Evolutionary conservation across 306 rosid genomes (phyloP).

Genomic region (Spatholobus suberectus): DNA sequence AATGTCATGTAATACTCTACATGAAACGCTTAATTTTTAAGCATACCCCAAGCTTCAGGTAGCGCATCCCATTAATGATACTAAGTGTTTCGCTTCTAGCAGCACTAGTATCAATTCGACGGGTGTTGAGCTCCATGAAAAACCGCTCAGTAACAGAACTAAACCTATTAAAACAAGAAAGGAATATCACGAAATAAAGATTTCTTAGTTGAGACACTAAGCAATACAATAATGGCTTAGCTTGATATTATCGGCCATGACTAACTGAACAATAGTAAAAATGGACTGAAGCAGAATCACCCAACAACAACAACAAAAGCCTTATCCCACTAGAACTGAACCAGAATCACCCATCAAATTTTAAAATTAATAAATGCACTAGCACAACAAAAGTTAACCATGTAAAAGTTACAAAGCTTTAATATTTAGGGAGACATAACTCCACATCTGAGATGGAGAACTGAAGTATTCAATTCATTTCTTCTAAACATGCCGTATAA

Average conservation of each 20-base stretch:
- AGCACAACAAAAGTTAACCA: conserved; percentile 24
- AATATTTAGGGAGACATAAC: conserved; percentile 31
- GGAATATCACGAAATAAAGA: conserved; percentile 31
- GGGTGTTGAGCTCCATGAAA: conserved; percentile 97
- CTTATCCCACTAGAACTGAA: not conserved
- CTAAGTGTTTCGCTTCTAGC: conserved; percentile 98
- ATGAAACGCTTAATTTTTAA: conserved; percentile 30
- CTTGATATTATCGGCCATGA: conserved; percentile 20
- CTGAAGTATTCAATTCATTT: conserved; percentile 22
- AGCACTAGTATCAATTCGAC: conserved; percentile 85
- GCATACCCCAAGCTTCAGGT: conserved; percentile 97
- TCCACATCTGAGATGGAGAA: conserved; percentile 33
- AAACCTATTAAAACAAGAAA: conserved; percentile 68
- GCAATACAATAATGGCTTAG: conserved; percentile 7
- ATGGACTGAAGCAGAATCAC: conserved; percentile 8
- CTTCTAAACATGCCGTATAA: too few species aligned
- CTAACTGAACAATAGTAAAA: conserved; percentile 34
- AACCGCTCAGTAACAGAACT: conserved; percentile 98
- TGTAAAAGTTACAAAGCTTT: conserved; percentile 21
- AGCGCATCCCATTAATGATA: conserved; percentile 98
- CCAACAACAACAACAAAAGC: not conserved
- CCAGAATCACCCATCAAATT: conserved; percentile 23
- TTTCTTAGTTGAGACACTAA: not conserved
- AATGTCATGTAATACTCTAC: conserved; percentile 37
- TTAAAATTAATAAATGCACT: conserved; percentile 36